These are phyloP conservation scores for Fraxinus angustifolia DNA, from an alignment of 305 asterid genomes.

Conservation along the genomic window DNA sequence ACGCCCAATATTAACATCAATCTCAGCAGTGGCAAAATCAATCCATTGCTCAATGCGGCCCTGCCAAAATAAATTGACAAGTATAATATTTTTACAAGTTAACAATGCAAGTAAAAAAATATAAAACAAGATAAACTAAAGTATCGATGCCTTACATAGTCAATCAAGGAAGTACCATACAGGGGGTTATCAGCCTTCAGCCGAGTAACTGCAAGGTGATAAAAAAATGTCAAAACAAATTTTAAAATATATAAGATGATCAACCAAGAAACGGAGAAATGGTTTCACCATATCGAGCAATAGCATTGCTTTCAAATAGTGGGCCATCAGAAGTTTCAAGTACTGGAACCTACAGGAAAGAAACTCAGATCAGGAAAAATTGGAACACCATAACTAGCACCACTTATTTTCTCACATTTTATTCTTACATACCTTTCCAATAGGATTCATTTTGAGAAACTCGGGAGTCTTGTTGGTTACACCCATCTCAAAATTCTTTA, in stretches of 20 bases:
- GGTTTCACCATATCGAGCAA: conserved; percentile 75
- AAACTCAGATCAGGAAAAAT: background rate
- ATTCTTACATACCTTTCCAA: conserved; percentile 60
- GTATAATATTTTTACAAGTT: background rate
- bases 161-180: conserved; percentile 66
- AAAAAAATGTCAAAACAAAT: conserved; percentile 9
- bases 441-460: conserved; percentile 76
- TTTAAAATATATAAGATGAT: background rate
- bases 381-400: background rate
- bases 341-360: conserved; percentile 61
- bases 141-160: conserved; percentile 46
- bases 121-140: conserved; percentile 1
- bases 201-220: conserved; percentile 48
- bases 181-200: conserved; percentile 48
- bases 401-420: background rate
- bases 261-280: background rate
- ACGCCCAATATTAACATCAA: conserved; percentile 38
- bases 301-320: conserved; percentile 83
- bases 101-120: background rate
- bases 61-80: conserved; percentile 28
- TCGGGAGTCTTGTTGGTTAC: conserved; percentile 82
- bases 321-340: conserved; percentile 91
- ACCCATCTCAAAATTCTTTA: conserved; percentile 66
- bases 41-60: conserved; percentile 85
- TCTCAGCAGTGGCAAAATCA: conserved; percentile 70